A percentile compares a stretch with the other conserved stretches of the same genome.
Conservation (phyloP, 306 rosid species). For the Gillenia trifoliata region DNA sequence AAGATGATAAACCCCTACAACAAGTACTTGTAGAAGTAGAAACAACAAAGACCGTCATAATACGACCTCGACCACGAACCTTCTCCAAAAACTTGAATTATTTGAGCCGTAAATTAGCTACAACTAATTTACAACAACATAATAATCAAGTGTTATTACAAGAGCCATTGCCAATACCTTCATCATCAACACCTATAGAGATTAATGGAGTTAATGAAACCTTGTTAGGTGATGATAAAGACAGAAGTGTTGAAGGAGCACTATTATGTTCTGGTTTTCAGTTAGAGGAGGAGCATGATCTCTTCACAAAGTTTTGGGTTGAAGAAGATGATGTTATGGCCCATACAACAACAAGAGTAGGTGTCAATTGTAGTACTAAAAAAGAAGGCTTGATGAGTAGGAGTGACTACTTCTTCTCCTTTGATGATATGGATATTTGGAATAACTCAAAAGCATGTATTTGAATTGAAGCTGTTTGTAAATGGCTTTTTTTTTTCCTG, state of each 20-base stretch:
- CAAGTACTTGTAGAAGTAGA: not conserved
- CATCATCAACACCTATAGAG: not conserved
- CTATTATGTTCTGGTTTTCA: not conserved
- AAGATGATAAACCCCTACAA: not conserved
- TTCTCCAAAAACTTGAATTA: not conserved
- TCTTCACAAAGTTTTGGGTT: not conserved
- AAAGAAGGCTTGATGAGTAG: not conserved
- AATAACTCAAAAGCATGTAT: not conserved
- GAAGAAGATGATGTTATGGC: not conserved
- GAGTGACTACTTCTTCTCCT: not conserved
- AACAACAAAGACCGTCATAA: not conserved
- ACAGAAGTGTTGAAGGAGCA: not conserved
- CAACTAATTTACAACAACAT: not conserved
- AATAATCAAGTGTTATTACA: not conserved
- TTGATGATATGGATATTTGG: not conserved
- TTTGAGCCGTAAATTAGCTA: not conserved
- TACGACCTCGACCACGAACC: constrained; percentile 25
- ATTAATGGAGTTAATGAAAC: not conserved
- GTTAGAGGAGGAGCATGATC: not conserved
- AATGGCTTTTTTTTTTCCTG: not conserved
- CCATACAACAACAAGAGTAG: no score
- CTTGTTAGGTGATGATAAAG: not conserved
- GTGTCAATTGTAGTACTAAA: not conserved
- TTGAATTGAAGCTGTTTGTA: no score
- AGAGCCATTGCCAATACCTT: not conserved